These are phyloP conservation scores for Rhodotorula babjevae DNA, from an alignment of 768 basidiomycete species.

Conservation along the genomic window DNA sequence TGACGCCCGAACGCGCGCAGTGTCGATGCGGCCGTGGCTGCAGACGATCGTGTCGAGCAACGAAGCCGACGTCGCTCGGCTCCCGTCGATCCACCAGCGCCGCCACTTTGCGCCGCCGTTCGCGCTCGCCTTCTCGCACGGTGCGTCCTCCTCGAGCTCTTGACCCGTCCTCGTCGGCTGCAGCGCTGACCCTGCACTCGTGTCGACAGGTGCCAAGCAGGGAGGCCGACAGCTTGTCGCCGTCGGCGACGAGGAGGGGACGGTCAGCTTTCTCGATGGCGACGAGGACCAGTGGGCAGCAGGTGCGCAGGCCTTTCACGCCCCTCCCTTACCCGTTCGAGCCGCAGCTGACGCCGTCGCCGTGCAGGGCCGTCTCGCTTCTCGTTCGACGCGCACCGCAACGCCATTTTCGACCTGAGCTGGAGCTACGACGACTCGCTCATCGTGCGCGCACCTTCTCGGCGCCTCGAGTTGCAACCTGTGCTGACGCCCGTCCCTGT, in stretches of 20 bases:
- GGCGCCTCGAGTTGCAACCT: not conserved
- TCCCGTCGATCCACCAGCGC: slow-evolving; percentile 16
- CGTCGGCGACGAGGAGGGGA: slow-evolving; percentile 42
- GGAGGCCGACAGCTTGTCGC: slow-evolving; percentile 40
- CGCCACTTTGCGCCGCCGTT: slow-evolving; percentile 43
- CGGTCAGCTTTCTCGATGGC: slow-evolving; percentile 40
- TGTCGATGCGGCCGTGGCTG: slow-evolving; percentile 28
- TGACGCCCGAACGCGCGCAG: not conserved
- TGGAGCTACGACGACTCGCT: slow-evolving; percentile 42
- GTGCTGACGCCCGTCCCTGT: too few relatives aligned
- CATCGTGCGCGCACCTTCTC: slow-evolving; percentile 26
- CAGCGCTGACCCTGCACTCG: not conserved
- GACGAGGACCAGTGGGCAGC: slow-evolving; percentile 29
- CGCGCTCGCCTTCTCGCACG: slow-evolving; percentile 39
- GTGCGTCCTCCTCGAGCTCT: slow-evolving; percentile 17
- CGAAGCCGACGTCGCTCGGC: slow-evolving; percentile 35
- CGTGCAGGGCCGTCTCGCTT: slow-evolving; percentile 21
- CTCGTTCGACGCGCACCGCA: slow-evolving; percentile 40
- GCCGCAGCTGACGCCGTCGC: not conserved
- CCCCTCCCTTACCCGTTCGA: not conserved
- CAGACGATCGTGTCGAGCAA: slow-evolving; percentile 35
- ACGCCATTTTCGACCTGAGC: slow-evolving; percentile 45
- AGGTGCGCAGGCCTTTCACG: slow-evolving; percentile 1
- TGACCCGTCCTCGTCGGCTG: fast-evolving
- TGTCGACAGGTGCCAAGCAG: slow-evolving; percentile 29